Percentiles rank a stretch among this genome's conserved stretches.
These are phyloP conservation scores for Scedosporium apiospermum DNA, from an alignment of 2,329 filamentous ascomycete species.

Conservation along the genomic window DNA sequence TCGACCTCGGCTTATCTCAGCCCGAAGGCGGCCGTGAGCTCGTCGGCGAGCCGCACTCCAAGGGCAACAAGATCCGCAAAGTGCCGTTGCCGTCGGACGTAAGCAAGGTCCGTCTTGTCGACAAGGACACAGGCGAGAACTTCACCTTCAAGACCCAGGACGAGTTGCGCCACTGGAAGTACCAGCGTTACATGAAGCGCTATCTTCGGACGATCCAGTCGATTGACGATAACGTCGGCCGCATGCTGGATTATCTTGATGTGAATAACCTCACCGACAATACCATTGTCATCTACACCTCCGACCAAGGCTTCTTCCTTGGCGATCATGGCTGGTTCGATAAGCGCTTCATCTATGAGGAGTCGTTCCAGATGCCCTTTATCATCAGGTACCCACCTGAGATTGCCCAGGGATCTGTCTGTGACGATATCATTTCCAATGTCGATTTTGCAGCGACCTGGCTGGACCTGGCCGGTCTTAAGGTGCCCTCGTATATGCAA, in stretches of 20 bases:
- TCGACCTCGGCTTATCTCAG: slow-evolving; percentile 40
- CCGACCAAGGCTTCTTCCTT: slow-evolving; percentile 46
- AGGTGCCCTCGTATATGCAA: slow-evolving; percentile 40
- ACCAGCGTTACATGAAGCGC: slow-evolving; percentile 45
- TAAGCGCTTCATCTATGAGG: slow-evolving; percentile 49
- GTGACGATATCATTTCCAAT: slow-evolving; percentile 40
- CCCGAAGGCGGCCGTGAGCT: slow-evolving; percentile 37
- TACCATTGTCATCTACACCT: slow-evolving; percentile 43
- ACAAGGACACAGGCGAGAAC: slow-evolving; percentile 33
- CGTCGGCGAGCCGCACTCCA: slow-evolving; percentile 16
- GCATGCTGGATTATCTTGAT: slow-evolving; percentile 36
- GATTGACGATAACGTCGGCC: slow-evolving; percentile 42
- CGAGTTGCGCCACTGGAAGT: slow-evolving; percentile 43
- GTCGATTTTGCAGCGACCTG: slow-evolving; percentile 44
- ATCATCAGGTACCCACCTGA: slow-evolving; percentile 33
- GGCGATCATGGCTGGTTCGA: slow-evolving; percentile 50
- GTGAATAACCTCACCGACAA: slow-evolving; percentile 29
- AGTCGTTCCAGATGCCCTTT: slow-evolving; percentile 48
- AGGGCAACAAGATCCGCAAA: too few relatives aligned
- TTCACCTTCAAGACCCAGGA: slow-evolving; percentile 32
- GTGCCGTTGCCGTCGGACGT: not conserved
- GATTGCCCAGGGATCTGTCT: slow-evolving; percentile 28
- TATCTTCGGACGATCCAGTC: slow-evolving; percentile 42
- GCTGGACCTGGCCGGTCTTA: slow-evolving; percentile 32
- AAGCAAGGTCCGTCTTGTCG: slow-evolving; percentile 22